Evolutionary conservation across 176 grass and related monocot species (phyloP).

Genomic region (Calamus simplicifolius): DNA sequence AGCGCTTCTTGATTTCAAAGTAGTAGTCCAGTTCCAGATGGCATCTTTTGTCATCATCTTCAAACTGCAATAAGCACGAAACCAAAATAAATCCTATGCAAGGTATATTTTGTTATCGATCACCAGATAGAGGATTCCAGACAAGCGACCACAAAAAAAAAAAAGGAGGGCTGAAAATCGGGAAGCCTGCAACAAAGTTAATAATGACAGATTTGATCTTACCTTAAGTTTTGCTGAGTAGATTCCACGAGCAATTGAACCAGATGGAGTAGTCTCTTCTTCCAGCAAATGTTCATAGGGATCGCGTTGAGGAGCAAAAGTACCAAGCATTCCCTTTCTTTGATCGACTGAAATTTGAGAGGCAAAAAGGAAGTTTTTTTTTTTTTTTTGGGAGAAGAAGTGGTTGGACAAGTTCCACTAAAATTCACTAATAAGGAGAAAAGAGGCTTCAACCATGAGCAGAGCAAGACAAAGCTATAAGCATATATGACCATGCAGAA

Average conservation of each 20-base stretch:
- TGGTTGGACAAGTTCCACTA: too few relatives aligned
- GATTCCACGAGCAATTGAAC: slow-evolving; percentile 29
- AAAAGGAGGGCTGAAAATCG: not conserved
- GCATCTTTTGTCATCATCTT: slow-evolving; percentile 45
- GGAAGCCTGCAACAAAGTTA: not conserved
- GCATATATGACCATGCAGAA: too few relatives aligned
- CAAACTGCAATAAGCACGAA: slow-evolving; percentile 19
- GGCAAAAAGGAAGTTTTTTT: too few relatives aligned
- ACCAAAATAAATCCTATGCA: not conserved
- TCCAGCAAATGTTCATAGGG: slow-evolving; percentile 34
- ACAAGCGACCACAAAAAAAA: not conserved
- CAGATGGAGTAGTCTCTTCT: slow-evolving; percentile 45
- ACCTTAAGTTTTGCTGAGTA: slow-evolving; percentile 44
- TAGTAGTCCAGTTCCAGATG: slow-evolving; percentile 34
- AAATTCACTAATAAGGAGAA: too few relatives aligned
- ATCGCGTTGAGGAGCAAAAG: slow-evolving; percentile 30
- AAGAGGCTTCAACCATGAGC: too few relatives aligned
- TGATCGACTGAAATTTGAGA: slow-evolving; percentile 30
- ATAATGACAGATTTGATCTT: not conserved
- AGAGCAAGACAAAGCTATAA: too few relatives aligned
- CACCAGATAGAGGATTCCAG: not conserved
- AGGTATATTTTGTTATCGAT: too few relatives aligned
- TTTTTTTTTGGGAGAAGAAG: too few relatives aligned
- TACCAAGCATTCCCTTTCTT: slow-evolving; percentile 39
- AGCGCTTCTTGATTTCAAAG: slow-evolving; percentile 42